phyloP scores from a whole-genome alignment of 2,329 filamentous ascomycete species.

The Colletotrichum tofieldiae region DNA sequence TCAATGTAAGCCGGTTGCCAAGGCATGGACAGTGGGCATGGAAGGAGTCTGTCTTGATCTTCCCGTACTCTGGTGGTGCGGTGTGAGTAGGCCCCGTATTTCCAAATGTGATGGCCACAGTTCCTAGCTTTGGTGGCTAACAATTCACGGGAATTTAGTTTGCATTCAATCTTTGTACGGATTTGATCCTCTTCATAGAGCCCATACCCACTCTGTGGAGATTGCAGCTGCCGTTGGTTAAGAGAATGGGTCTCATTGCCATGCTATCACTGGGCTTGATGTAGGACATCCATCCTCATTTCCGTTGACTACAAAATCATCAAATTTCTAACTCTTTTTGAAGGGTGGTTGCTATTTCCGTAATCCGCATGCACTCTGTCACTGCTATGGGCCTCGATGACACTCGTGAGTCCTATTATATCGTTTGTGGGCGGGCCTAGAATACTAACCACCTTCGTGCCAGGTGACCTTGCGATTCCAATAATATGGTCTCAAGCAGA shows the following conservation, averaged over 20 bases:
- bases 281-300: constrained; percentile 10
- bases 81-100: constrained; percentile 46
- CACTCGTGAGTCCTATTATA: constrained; percentile 43
- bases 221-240: constrained; percentile 51
- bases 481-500: constrained; percentile 51
- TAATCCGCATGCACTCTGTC: constrained; percentile 47
- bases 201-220: constrained; percentile 54
- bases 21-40: constrained; percentile 47
- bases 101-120: not conserved
- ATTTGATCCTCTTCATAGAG: constrained; percentile 55
- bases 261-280: constrained; percentile 49
- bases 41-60: constrained; percentile 49
- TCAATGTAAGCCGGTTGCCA: constrained; percentile 48
- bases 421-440: accelerated
- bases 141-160: constrained; percentile 37
- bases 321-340: not conserved
- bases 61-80: constrained; percentile 51
- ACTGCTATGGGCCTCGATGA: constrained; percentile 45
- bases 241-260: constrained; percentile 46
- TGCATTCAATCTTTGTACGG: constrained; percentile 53
- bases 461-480: constrained; percentile 48
- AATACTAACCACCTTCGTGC: not conserved
- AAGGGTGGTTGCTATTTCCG: constrained; percentile 46
- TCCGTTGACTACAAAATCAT: not conserved
- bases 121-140: no score